Base-by-base conservation (phyloP, 352 stramenopile species). In the Halophytophthora polymorphica region DNA sequence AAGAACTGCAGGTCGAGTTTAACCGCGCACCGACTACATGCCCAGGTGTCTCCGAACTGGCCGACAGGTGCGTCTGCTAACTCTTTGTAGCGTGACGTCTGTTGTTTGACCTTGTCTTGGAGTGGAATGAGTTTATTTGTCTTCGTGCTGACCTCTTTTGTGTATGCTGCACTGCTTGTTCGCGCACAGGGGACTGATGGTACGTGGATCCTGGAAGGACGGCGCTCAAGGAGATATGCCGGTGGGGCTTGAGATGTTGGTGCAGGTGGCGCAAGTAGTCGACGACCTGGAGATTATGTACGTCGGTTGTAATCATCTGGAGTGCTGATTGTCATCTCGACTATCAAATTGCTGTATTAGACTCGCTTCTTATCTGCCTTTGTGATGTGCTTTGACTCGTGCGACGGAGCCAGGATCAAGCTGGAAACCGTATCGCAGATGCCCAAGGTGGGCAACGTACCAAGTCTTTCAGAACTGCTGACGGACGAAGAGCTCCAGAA, bases 201-300 rank as follows among this genome's bases (percentile, higher is more conserved):
- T 90, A 25, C 62, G 45, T 37, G 81, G 68, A 7, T 46, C 31
- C 15, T 88, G 77, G 70, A 64, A 67, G 36, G 61, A 77, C 13
- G 45, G 60, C 2, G 47, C 45, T 15, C n/a, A 66, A 33, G 71
- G 73, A 10, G 58, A 79, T 11, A 56, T 66, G 31, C 10, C 58
- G 1, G 65, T 86, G 6, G 47, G 33, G 13, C 37, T 72, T 12
- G 56, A 71, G 0, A 61, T 57, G 17, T 56, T 92, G 0, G 52
- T 67, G 15, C 56, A 72, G 14, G 44, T 88, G 3, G 81, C 81
- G 0, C 77, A 88, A 22, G 67, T 81, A 22, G 64, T 83, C 6
- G 75, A 86, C 19, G 78, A 87, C 33, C 53, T 89, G 0, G 78
- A 89, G 28, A 85, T 86, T 38, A 87, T 87, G 78, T 89, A 62